Evolutionary conservation across 306 rosid species (phyloP), one percentile per base, ranked within the genome.

Genomic region (Castanospermum australe): DNA sequence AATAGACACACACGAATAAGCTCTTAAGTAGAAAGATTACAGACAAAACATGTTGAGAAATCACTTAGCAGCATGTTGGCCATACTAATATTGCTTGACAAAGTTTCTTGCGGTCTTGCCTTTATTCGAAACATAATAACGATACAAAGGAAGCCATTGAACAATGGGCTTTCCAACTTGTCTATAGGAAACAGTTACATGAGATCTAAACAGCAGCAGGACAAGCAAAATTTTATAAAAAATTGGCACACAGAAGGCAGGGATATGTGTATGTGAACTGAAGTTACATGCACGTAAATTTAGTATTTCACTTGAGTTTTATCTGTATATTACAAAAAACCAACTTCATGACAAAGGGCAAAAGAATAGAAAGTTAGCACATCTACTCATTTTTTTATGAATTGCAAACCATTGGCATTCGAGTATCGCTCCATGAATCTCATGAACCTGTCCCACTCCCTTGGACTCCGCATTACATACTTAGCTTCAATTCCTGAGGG

Each of bases 341-440:
- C 54, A 84, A 59, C 44, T 62, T 73, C 57, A 44, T 78, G 73
- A 82, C 48, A 81, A 60, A 72, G 66, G 81, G 50, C 73, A 77
- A 73, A 76, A 67, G 50, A 76, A 80, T 55, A 84, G 48, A 63
- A 24, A 73, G 57, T 81, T 85, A 71, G 64, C 44, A 82, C 65
- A 83, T 48, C 0, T 72, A 60, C 86, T 92, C 89, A 94, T 6
- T 77, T 91, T 78, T 96, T 96, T 2, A 93, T 54, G 84, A 96
- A 96, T 51, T 89, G 93, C 91, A 96, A 83, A 75, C 93, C 97
- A 33, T 96, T 91, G 6, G 82, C 98, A 79, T 93, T 81, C 0
- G 98, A 88, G 81, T 96, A 96, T 36, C 99, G 88, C 90, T 96
- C 99, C 99, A 96, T 96, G 92, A 96, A 96, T 83, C 99, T 89